Conservation (phyloP, 306 rosid species). For the Rubus idaeus region DNA sequence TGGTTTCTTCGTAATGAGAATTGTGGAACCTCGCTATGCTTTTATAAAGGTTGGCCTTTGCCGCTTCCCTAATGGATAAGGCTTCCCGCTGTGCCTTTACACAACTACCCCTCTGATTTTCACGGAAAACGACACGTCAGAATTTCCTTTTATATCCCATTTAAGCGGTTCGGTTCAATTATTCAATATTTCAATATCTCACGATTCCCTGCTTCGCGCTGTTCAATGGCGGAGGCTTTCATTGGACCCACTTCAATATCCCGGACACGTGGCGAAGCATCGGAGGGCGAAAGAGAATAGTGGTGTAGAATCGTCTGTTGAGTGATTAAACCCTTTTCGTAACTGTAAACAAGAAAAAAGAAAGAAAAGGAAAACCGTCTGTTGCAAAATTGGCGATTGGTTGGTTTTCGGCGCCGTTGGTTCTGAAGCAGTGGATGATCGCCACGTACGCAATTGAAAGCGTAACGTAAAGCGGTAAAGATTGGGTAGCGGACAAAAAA, state of each 20-base stretch:
- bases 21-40: slow-evolving; percentile 23
- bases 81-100: slow-evolving; percentile 21
- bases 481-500: slow-evolving; percentile 14
- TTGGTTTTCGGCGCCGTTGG: slow-evolving; percentile 17
- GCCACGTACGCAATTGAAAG: slow-evolving; percentile 25
- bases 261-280: not conserved
- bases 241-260: not conserved
- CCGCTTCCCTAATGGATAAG: slow-evolving; percentile 59
- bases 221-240: not conserved
- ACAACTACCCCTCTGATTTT: slow-evolving; percentile 24
- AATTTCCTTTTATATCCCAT: slow-evolving; percentile 15
- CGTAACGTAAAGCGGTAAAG: not conserved
- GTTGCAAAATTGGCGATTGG: too few species aligned
- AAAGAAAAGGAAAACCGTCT: not conserved
- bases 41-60: slow-evolving; percentile 47
- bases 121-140: slow-evolving; percentile 24
- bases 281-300: not conserved
- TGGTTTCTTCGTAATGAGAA: slow-evolving; percentile 7
- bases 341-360: slow-evolving; percentile 1
- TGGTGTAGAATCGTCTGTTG: not conserved
- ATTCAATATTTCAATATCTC: slow-evolving; percentile 12
- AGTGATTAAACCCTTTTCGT: not conserved
- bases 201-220: not conserved
- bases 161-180: not conserved
- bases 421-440: not conserved